phyloP scores from a whole-genome alignment of 1,139 yeast species.

The Saccharomyces pastorianus region DNA sequence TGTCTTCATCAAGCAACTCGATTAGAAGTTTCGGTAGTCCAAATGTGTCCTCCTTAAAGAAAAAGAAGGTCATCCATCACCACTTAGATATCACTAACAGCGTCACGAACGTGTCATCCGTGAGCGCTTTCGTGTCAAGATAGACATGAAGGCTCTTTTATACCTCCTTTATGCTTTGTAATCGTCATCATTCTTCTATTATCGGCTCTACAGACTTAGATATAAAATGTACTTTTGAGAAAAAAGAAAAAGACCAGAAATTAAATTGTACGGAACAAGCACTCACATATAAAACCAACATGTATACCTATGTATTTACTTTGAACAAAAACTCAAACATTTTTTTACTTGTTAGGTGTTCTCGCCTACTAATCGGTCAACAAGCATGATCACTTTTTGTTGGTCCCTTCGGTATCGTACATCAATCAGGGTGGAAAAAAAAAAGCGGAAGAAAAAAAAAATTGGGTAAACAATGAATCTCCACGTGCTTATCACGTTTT shows the following conservation, averaged over 20 bases:
- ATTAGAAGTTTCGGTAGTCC: neutral
- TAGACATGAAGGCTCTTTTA: neutral
- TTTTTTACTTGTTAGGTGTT: neutral
- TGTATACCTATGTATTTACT: neutral
- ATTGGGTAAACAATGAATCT: neutral
- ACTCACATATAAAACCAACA: neutral
- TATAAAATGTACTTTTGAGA: no score
- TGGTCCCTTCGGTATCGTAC: neutral
- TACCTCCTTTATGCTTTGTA: neutral
- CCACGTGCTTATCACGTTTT: constrained; percentile 5
- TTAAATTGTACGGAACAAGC: neutral
- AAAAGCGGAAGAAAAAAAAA: neutral
- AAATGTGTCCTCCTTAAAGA: constrained; percentile 1
- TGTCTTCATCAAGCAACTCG: neutral
- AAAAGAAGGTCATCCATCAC: constrained; percentile 3
- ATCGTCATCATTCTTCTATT: neutral
- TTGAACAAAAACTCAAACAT: neutral
- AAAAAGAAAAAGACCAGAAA: neutral
- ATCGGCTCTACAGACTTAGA: neutral
- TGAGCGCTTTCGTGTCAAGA: constrained; percentile 2
- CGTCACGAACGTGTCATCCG: constrained; percentile 1
- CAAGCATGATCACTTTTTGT: neutral
- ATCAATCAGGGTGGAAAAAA: neutral
- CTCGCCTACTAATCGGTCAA: neutral
- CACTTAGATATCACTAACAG: constrained; percentile 5